These are phyloP conservation scores for Tetraselmis striata DNA, from an alignment of 139 green algal species.

Conservation along the genomic window DNA sequence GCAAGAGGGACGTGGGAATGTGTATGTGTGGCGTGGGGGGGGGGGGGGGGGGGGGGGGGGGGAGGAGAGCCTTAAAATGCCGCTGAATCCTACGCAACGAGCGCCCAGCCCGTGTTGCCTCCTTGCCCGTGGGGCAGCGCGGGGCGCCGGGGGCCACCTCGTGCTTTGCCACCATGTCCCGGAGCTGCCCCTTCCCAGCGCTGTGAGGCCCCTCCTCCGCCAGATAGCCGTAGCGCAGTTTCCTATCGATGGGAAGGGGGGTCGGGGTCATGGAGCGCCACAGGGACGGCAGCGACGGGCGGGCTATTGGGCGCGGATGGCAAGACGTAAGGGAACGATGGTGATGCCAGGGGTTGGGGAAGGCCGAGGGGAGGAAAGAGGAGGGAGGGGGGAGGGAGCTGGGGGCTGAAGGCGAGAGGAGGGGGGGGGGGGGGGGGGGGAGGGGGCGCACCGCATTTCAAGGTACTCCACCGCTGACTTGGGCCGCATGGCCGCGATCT, in stretches of 20 bases:
- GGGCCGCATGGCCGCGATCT: neutral
- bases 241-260: neutral
- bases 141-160: neutral
- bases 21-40: too few relatives aligned
- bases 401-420: neutral
- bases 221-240: neutral
- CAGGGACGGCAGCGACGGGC: neutral
- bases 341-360: neutral
- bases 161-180: neutral
- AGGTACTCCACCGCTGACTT: neutral
- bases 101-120: neutral
- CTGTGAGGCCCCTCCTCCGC: neutral
- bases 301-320: neutral
- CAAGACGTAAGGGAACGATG: neutral
- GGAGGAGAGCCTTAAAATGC: neutral
- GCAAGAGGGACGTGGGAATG: neutral
- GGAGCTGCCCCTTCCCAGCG: neutral
- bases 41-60: too few relatives aligned
- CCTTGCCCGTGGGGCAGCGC: neutral
- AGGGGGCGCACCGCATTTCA: neutral
- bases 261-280: neutral
- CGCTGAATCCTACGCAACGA: neutral
- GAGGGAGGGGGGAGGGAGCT: neutral
- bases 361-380: neutral
- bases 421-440: too few relatives aligned